phyloP scores from a whole-genome alignment of 1,139 yeast genomes.

The Yamadazyma kanchanaburiensis region DNA sequence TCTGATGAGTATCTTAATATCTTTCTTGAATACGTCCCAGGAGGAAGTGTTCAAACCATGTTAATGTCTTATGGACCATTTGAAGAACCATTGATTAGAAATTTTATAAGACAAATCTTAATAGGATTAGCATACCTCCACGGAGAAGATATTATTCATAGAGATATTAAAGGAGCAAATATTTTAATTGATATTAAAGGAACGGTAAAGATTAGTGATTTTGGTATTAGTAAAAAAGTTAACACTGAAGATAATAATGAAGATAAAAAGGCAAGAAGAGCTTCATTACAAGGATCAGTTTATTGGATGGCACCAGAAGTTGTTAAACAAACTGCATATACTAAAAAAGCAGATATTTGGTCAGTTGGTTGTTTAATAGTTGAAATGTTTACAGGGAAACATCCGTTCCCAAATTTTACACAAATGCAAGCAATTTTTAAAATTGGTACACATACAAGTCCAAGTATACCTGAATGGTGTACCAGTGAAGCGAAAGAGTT shows the following conservation, averaged over 20 bases:
- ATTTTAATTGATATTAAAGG: slow-evolving; percentile 88
- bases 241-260: slow-evolving; percentile 22
- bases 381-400: slow-evolving; percentile 93
- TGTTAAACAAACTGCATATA: slow-evolving; percentile 84
- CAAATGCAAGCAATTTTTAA: slow-evolving; percentile 96
- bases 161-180: slow-evolving; percentile 93
- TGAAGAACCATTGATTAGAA: slow-evolving; percentile 83
- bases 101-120: slow-evolving; percentile 79
- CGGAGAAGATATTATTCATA: slow-evolving; percentile 77
- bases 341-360: slow-evolving; percentile 93
- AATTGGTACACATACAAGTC: slow-evolving; percentile 78
- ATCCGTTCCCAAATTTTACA: slow-evolving; percentile 89
- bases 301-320: slow-evolving; percentile 99
- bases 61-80: slow-evolving; percentile 83
- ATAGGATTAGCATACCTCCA: slow-evolving; percentile 81
- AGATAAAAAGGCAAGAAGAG: slow-evolving; percentile 49
- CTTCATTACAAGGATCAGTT: slow-evolving; percentile 89
- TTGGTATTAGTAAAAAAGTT: slow-evolving; percentile 87
- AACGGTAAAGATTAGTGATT: slow-evolving; percentile 87
- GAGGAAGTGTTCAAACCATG: slow-evolving; percentile 92
- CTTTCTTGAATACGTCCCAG: slow-evolving; percentile 92
- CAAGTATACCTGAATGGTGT: slow-evolving; percentile 77
- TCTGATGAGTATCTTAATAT: slow-evolving; percentile 72
- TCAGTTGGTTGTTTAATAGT: slow-evolving; percentile 88
- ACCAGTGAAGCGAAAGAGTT: slow-evolving; percentile 69